Evolutionary conservation across 108 stramenopile genomes (phyloP).

Genomic region (Skeletonema grethae): DNA sequence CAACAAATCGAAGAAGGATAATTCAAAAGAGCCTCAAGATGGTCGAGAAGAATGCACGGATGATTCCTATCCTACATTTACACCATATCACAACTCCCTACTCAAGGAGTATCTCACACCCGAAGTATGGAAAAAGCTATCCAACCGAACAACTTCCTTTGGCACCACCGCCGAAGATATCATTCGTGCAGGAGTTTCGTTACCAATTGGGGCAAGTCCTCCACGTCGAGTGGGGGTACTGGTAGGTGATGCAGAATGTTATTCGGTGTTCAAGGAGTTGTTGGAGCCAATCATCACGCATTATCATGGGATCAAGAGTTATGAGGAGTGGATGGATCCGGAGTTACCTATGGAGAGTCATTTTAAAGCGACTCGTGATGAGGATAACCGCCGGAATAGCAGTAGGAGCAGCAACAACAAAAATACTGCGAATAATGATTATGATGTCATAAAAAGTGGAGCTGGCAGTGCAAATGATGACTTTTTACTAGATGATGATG

Average conservation of each 20-base stretch:
- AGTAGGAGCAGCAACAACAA: not conserved
- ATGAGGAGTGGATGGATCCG: slow-evolving; percentile 43
- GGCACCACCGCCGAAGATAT: slow-evolving; percentile 76
- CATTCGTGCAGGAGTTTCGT: slow-evolving; percentile 60
- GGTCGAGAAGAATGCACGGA: not conserved
- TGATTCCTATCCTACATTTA: slow-evolving; percentile 50
- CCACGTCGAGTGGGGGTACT: slow-evolving; percentile 83
- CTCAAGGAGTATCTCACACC: slow-evolving; percentile 74
- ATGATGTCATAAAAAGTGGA: slow-evolving; percentile 13
- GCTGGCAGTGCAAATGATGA: slow-evolving; percentile 9
- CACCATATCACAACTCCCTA: slow-evolving; percentile 51
- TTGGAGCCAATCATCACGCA: slow-evolving; percentile 79
- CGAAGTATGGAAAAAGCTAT: slow-evolving; percentile 60
- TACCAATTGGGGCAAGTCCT: slow-evolving; percentile 79
- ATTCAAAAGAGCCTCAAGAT: not conserved
- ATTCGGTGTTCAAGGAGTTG: slow-evolving; percentile 72
- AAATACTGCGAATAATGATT: not conserved
- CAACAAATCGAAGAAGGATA: not conserved
- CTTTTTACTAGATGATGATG: slow-evolving; percentile 19
- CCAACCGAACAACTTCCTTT: slow-evolving; percentile 49
- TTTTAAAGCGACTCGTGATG: slow-evolving; percentile 7
- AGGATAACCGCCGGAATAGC: not conserved
- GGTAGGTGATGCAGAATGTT: slow-evolving; percentile 90
- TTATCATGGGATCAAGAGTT: slow-evolving; percentile 55
- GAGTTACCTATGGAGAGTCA: slow-evolving; percentile 42